These are phyloP conservation scores for Mucor lusitanicus DNA, from an alignment of 371 early-diverging fungal species.

Conservation along the genomic window DNA sequence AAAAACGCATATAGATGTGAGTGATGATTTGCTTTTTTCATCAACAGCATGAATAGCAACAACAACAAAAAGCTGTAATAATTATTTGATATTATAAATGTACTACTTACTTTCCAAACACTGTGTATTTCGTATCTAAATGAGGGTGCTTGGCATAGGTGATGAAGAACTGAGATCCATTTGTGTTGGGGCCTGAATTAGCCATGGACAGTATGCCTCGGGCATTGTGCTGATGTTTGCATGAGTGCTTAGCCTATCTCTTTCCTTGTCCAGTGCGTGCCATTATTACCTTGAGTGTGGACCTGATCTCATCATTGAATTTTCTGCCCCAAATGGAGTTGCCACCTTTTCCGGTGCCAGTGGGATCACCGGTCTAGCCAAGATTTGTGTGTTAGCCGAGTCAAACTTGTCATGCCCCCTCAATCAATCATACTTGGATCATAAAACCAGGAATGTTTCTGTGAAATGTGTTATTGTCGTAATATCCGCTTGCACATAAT, in stretches of 20 bases:
- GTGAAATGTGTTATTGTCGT: slow-evolving; percentile 85
- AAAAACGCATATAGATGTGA: not conserved
- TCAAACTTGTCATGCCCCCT: not conserved
- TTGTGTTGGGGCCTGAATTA: slow-evolving; percentile 89
- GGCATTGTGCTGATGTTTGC: slow-evolving; percentile 69
- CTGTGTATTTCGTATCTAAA: slow-evolving; percentile 90
- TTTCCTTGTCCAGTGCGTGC: not conserved
- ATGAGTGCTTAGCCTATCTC: too few species aligned
- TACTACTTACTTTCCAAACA: slow-evolving; percentile 85
- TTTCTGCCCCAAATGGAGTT: slow-evolving; percentile 84
- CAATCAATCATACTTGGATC: slow-evolving; percentile 66
- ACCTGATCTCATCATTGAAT: slow-evolving; percentile 89
- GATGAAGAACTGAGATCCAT: slow-evolving; percentile 94
- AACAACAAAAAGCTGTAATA: not conserved
- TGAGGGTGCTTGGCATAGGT: slow-evolving; percentile 83
- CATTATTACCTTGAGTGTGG: slow-evolving; percentile 69
- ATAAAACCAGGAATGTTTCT: slow-evolving; percentile 90
- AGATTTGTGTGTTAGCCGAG: not conserved
- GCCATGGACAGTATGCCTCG: slow-evolving; percentile 94
- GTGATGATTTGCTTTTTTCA: not conserved
- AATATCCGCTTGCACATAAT: slow-evolving; percentile 91
- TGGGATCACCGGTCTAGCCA: slow-evolving; percentile 85
- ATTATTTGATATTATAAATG: not conserved
- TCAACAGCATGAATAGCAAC: not conserved
- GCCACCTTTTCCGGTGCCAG: slow-evolving; percentile 88